These are phyloP conservation scores for Epipyxis sp. DNA, from an alignment of 108 stramenopile genomes.

Conservation along the genomic window DNA sequence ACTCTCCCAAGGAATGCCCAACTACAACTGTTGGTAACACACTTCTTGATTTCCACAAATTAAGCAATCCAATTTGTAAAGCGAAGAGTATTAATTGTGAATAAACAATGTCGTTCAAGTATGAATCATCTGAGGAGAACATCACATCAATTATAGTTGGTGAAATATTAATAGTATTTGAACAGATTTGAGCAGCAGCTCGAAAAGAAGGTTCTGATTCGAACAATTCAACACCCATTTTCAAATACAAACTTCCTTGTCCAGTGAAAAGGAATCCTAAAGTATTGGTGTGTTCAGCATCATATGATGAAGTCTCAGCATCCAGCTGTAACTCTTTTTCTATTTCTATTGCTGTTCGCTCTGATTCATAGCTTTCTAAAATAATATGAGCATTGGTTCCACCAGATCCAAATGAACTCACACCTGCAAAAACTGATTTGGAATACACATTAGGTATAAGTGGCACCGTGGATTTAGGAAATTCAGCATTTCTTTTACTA, in stretches of 20 bases:
- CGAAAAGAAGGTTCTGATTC: conserved; percentile 36
- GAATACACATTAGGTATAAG: neutral
- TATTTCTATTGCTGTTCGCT: neutral
- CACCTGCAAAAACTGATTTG: conserved; percentile 34
- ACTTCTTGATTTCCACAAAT: conserved; percentile 24
- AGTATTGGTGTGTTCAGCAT: conserved; percentile 6
- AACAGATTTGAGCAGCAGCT: conserved; percentile 38
- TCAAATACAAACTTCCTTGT: conserved; percentile 50
- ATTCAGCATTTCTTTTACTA: neutral
- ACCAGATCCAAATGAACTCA: conserved; percentile 56
- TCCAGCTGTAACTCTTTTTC: no score
- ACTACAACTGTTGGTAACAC: conserved; percentile 37
- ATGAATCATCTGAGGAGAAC: conserved; percentile 25
- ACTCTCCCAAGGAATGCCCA: conserved; percentile 52
- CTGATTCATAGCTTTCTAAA: conserved; percentile 7
- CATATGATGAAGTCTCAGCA: neutral
- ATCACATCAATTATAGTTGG: conserved; percentile 35
- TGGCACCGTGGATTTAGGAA: neutral
- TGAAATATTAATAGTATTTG: conserved; percentile 15
- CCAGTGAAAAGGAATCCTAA: conserved; percentile 52
- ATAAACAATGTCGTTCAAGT: conserved; percentile 48
- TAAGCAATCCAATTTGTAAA: conserved; percentile 42
- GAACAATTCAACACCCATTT: conserved; percentile 47
- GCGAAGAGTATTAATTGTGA: conserved; percentile 49
- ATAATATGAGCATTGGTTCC: conserved; percentile 54